Evolutionary conservation across 108 stramenopile genomes (phyloP).

Genomic region (Conticribra weissflogii): DNA sequence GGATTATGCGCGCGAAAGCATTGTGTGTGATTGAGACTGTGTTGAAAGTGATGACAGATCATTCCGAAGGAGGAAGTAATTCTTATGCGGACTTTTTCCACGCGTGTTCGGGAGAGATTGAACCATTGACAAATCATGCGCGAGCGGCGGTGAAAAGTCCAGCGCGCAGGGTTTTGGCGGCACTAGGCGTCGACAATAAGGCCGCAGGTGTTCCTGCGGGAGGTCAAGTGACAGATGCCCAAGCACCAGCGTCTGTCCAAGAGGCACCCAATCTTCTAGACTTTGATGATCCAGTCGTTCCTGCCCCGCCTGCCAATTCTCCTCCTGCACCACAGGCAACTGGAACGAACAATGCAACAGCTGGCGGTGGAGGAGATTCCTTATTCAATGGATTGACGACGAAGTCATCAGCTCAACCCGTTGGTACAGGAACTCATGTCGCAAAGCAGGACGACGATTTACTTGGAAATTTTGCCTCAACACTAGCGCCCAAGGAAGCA

Average conservation of each 20-base stretch:
- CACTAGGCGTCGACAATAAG: slow-evolving; percentile 56
- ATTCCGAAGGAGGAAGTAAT: slow-evolving; percentile 47
- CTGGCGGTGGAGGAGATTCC: slow-evolving; percentile 17
- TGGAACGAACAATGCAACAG: slow-evolving; percentile 2
- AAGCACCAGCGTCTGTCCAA: slow-evolving; percentile 45
- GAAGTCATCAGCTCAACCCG: slow-evolving; percentile 34
- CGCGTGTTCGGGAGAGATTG: slow-evolving; percentile 78
- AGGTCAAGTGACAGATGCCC: slow-evolving; percentile 39
- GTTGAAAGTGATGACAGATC: slow-evolving; percentile 49
- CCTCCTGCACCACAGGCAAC: slow-evolving; percentile 18
- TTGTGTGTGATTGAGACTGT: slow-evolving; percentile 85
- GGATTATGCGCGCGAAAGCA: slow-evolving; percentile 91
- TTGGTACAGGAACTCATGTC: slow-evolving; percentile 26
- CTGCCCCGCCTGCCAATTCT: slow-evolving; percentile 23
- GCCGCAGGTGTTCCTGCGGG: slow-evolving; percentile 14
- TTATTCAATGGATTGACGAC: slow-evolving; percentile 70
- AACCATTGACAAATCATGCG: slow-evolving; percentile 67
- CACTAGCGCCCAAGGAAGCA: slow-evolving; percentile 3
- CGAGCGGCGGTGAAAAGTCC: slow-evolving; percentile 71
- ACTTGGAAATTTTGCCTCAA: slow-evolving; percentile 37
- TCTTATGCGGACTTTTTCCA: slow-evolving; percentile 85
- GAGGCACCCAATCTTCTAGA: slow-evolving; percentile 75
- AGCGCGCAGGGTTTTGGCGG: slow-evolving; percentile 67
- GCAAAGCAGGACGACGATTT: slow-evolving; percentile 43
- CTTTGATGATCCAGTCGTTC: slow-evolving; percentile 59